Conservation (phyloP, 257 asterid species). For the Schizonepeta tenuifolia region DNA sequence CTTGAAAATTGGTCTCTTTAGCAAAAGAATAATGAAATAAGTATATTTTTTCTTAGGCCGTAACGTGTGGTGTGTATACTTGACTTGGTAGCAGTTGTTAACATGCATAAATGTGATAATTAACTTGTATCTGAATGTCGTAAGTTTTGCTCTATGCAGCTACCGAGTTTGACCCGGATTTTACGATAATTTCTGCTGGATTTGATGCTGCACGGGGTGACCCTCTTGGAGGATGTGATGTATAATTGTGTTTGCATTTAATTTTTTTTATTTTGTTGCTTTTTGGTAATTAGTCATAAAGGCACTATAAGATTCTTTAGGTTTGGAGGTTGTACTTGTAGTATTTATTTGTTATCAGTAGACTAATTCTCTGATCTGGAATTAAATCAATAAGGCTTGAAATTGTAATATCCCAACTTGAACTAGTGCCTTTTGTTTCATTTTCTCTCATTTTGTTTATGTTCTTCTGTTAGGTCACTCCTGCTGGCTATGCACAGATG, state of each 20-base stretch:
- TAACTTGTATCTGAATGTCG: conserved; percentile 38
- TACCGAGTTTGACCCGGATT: conserved; percentile 84
- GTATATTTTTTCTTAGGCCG: no score
- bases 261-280: not conserved
- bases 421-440: conserved; percentile 10
- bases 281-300: not conserved
- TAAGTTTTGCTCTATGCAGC: conserved; percentile 58
- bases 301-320: conserved; percentile 27
- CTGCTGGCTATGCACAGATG: conserved; percentile 91
- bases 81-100: conserved; percentile 8
- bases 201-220: conserved; percentile 99
- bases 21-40: not conserved
- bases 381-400: conserved; percentile 20
- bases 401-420: conserved; percentile 11
- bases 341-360: conserved; percentile 12
- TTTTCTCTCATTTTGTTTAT: not conserved
- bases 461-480: conserved; percentile 67
- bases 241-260: conserved; percentile 40
- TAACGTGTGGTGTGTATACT: not conserved
- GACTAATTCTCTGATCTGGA: conserved; percentile 19
- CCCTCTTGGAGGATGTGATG: conserved; percentile 99
- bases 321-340: conserved; percentile 20
- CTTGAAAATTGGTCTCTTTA: not conserved
- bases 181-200: conserved; percentile 96
- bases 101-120: conserved; percentile 19